A percentile compares a stretch with the other conserved stretches of the same genome.
These are phyloP conservation scores for Botrytis elliptica DNA, from an alignment of 2,329 filamentous ascomycete species.

Conservation along the genomic window DNA sequence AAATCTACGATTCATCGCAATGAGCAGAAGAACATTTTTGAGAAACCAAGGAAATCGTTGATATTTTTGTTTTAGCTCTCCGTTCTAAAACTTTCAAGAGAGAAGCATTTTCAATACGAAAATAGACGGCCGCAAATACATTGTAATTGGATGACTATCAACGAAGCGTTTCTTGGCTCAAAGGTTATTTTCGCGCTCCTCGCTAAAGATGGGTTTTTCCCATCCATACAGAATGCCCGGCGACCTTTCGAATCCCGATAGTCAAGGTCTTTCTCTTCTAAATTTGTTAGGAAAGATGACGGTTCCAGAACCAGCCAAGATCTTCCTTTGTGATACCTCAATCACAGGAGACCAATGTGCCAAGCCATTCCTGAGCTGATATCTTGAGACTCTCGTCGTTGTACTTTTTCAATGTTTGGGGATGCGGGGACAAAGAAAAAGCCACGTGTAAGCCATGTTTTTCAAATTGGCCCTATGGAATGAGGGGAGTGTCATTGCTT, in stretches of 20 bases:
- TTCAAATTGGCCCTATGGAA: background rate
- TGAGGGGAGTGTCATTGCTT: slow-evolving; percentile 8
- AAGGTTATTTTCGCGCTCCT: background rate
- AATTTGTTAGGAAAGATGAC: background rate
- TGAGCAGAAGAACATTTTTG: background rate
- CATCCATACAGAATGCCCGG: background rate
- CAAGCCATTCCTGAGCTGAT: background rate
- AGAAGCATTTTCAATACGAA: background rate
- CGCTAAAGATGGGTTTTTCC: background rate
- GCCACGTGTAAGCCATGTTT: slow-evolving; percentile 10
- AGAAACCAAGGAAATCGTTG: background rate
- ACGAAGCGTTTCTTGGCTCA: background rate
- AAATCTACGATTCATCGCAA: background rate
- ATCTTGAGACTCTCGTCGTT: background rate
- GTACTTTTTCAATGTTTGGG: background rate
- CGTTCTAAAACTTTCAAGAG: background rate
- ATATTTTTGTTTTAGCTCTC: background rate
- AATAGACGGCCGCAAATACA: background rate
- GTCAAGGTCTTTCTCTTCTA: background rate
- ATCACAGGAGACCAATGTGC: background rate
- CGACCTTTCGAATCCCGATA: background rate
- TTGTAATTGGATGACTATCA: background rate
- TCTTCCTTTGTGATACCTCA: background rate
- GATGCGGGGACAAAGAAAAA: background rate
- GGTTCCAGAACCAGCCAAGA: slow-evolving; percentile 1